phyloP scores from a whole-genome alignment of 2,329 filamentous ascomycete genomes.

The Aspergillus carbonarius region DNA sequence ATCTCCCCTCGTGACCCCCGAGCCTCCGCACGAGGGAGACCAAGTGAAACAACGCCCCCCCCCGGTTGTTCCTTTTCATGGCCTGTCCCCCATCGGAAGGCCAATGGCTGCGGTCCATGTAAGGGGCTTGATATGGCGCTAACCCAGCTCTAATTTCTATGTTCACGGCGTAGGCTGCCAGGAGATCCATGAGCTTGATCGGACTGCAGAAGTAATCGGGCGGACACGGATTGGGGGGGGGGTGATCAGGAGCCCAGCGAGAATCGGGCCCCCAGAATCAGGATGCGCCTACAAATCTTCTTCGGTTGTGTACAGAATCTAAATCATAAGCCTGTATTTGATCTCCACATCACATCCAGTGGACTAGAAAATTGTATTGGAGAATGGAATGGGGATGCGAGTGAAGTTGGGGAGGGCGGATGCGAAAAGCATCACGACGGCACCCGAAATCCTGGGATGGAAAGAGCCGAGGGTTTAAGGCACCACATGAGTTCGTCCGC shows the following conservation, averaged over 20 bases:
- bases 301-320: background rate
- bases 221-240: background rate
- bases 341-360: background rate
- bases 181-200: slow-evolving; percentile 21
- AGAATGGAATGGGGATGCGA: background rate
- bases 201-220: slow-evolving; percentile 14
- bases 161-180: slow-evolving; percentile 10
- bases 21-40: slow-evolving; percentile 4
- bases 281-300: background rate
- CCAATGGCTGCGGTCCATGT: background rate
- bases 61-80: background rate
- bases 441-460: background rate
- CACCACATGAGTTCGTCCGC: background rate
- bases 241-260: background rate
- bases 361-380: background rate
- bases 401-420: background rate
- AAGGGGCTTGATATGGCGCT: background rate
- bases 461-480: background rate
- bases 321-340: background rate
- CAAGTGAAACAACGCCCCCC: background rate
- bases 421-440: slow-evolving; percentile 2
- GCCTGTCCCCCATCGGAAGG: background rate
- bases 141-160: background rate
- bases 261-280: background rate
- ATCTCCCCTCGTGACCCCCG: slow-evolving; percentile 6